Evolutionary conservation across 2,329 filamentous ascomycete species (phyloP).

Genomic region (Ascochyta viciae-villosae): DNA sequence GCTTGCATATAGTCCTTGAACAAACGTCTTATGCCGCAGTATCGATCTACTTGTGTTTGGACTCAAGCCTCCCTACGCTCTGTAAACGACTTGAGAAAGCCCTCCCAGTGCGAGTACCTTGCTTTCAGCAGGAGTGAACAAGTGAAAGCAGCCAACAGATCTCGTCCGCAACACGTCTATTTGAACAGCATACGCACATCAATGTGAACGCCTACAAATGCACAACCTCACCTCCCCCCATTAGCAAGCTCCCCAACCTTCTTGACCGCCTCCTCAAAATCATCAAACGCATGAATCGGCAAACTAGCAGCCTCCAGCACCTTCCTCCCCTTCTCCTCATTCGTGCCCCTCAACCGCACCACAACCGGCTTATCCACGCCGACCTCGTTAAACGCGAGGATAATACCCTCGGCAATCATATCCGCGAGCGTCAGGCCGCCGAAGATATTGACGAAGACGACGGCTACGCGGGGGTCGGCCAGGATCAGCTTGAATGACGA

Average conservation of each 20-base stretch:
- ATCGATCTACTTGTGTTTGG: conserved; percentile 16
- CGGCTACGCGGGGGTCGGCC: conserved; percentile 73
- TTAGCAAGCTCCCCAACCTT: conserved; percentile 44
- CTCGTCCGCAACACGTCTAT: neutral
- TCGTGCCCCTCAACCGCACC: conserved; percentile 78
- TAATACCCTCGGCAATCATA: conserved; percentile 80
- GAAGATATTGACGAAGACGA: conserved; percentile 76
- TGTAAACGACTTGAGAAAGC: neutral
- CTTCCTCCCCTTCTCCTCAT: conserved; percentile 72
- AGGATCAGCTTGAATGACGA: conserved; percentile 77
- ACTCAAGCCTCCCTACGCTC: neutral
- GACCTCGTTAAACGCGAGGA: conserved; percentile 75
- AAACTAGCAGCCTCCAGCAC: conserved; percentile 74
- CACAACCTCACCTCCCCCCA: conserved; percentile 5
- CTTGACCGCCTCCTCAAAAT: conserved; percentile 70
- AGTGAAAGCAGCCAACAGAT: too few relatives aligned
- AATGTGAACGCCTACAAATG: neutral
- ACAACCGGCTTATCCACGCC: conserved; percentile 71
- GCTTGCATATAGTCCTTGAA: conserved; percentile 34
- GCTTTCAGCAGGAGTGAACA: too few relatives aligned
- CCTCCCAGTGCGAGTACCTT: neutral
- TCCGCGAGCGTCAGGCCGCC: conserved; percentile 75
- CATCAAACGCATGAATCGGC: conserved; percentile 73
- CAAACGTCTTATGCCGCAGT: conserved; percentile 21
- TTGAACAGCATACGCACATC: neutral